Percentiles rank a stretch among this genome's conserved stretches.
Evolutionary conservation across 106 monocot species (phyloP).

Genomic region (Triglochin maritima): DNA sequence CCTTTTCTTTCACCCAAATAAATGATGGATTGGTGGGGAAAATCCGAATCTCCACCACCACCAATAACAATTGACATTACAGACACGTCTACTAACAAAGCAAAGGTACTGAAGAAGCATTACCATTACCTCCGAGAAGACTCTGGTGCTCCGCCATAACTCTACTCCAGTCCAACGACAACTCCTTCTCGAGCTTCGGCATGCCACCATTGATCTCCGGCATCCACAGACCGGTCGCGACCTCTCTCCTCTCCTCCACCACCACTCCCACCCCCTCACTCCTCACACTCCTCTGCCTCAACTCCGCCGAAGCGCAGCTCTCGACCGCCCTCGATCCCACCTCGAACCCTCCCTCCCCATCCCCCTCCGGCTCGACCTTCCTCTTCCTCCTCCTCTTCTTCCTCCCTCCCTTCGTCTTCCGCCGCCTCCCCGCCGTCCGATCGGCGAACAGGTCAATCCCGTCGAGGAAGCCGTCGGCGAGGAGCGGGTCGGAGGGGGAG

Average conservation of each 20-base stretch:
- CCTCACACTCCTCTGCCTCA: slow-evolving; percentile 64
- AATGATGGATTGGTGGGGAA: too few species aligned
- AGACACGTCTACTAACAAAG: neutral
- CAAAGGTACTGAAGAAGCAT: neutral
- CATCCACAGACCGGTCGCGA: slow-evolving; percentile 5
- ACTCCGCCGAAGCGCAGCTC: slow-evolving; percentile 39
- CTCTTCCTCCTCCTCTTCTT: slow-evolving; percentile 3
- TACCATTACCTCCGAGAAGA: neutral
- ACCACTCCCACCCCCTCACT: slow-evolving; percentile 10
- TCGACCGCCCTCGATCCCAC: slow-evolving; percentile 2
- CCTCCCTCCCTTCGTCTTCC: neutral
- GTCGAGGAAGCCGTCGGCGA: neutral
- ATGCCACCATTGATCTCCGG: neutral
- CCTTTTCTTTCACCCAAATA: too few species aligned
- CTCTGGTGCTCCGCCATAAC: neutral
- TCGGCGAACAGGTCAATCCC: neutral
- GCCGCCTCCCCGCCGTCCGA: neutral
- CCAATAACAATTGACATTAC: neutral
- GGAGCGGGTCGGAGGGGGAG: neutral
- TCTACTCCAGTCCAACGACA: neutral
- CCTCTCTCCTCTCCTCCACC: slow-evolving; percentile 14
- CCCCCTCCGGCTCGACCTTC: neutral
- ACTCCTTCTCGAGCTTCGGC: neutral
- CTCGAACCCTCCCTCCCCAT: neutral
- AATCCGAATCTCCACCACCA: neutral